Evolutionary conservation across 306 rosid genomes (phyloP).

Genomic region (Sesbania bispinosa): DNA sequence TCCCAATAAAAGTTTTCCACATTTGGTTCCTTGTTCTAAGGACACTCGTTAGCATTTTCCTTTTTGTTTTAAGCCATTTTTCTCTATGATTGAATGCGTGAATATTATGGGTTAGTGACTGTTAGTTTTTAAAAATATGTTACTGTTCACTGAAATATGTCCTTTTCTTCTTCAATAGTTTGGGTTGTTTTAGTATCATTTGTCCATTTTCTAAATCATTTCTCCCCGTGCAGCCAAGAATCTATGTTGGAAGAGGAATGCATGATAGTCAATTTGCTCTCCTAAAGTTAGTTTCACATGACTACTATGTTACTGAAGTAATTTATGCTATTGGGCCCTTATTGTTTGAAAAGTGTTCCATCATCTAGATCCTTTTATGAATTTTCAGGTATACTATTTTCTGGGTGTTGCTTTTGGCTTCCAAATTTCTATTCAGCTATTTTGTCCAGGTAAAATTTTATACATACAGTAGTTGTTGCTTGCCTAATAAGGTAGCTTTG

Average conservation of each 20-base stretch:
- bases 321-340: background rate
- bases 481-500: conserved; percentile 11
- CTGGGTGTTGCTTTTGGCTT: conserved; percentile 78
- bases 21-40: too few species aligned
- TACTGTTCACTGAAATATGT: background rate
- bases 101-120: conserved; percentile 2
- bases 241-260: conserved; percentile 97
- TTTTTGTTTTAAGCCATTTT: conserved; percentile 1
- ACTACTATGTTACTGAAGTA: conserved; percentile 14
- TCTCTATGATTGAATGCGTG: background rate
- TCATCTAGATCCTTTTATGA: conserved; percentile 25
- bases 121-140: background rate
- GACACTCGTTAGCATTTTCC: too few species aligned
- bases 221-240: conserved; percentile 69
- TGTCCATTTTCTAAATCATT: conserved; percentile 24
- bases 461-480: conserved; percentile 4
- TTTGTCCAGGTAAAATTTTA: conserved; percentile 60
- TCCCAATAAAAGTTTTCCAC: too few species aligned
- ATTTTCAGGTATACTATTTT: conserved; percentile 90
- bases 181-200: conserved; percentile 11
- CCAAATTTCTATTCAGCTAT: conserved; percentile 75
- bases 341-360: conserved; percentile 23
- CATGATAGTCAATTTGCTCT: conserved; percentile 89
- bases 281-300: conserved; percentile 69
- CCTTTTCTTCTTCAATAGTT: background rate